Base-by-base conservation (phyloP, 1,284 basidiomycete species). In the Ganoderma resinaceum region DNA sequence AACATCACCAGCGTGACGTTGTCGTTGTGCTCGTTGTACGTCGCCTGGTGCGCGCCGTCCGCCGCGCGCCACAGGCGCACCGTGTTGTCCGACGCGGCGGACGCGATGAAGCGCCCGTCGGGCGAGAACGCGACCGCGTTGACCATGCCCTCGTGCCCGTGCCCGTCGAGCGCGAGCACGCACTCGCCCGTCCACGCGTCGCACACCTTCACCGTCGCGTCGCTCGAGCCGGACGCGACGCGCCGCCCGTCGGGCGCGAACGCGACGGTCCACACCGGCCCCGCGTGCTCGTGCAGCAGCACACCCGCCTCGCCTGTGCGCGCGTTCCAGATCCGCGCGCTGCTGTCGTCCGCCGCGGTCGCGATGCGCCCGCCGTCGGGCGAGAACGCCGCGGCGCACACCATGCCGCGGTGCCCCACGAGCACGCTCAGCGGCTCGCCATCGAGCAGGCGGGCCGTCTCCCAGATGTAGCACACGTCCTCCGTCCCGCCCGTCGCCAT, bases 231-330 rank as follows among this genome's bases (percentile, higher is more conserved):
- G 14, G 71, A 66, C 52, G 72, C 58, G 18, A 72, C 62, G 37
- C 52, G 67, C 65, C 16, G 42, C 16, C 77, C 78, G 62, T 83
- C 80, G 3, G 76, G 78, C 7, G 81, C 82, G 67, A 82, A 84
- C 20, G 72, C 75, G 26, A 81, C 78, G 5, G 76, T 70, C 64
- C 77, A 81, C 2, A 83, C 76, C 0, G 75, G 74, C 1, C 77
- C 78, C 0, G 65, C 72, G 57, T 75, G 68, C 61, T 73, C 72
- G 62, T 66, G 66, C 14, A 73, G 46, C 4, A 58, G 62, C 29
- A 74, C 62, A n/a, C 71, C 63, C 52, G 67, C 69, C 29, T 72
- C 69, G 31, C 74, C 73, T 6, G 66, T 70, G 35, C 62, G 65
- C 14, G 68, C 66, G 23, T 66, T 69, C 73, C 74, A 76, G 46